Base-by-base conservation (phyloP, 805 yeast genomes). In the Teunomyces panamensis region DNA sequence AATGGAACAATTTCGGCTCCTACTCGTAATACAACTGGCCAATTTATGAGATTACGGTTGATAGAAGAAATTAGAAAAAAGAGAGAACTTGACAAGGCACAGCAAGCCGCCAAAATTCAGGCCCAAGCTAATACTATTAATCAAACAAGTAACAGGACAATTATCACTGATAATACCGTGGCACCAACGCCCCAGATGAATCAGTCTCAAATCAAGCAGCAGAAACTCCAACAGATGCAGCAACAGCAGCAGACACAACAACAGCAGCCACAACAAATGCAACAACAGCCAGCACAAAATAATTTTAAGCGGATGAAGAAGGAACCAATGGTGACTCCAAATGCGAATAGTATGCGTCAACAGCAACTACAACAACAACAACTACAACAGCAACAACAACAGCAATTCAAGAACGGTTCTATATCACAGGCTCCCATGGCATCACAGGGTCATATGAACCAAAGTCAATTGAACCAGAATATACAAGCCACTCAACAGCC, bases 41-140 rank as follows among this genome's bases (percentile, higher is more conserved):
- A 90, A 64, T 94, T 94, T 65, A 81, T 88, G 76, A 80, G 98
- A 54, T 71, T 92, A 44, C 77, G 96, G 53, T 89, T 91, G 58
- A 86, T 92, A 49, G 98, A 92, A 64, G 94, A 87, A 66, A 82
- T 87, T 68, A 75, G 96, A 46, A 74, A 87, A 42, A 80, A 87
- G 61, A 79, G 81, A 58, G 75, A 72, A 52, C 64, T 72, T 5
- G 75, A 73, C 43, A 69, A 68, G 52, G 69, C 65, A 1, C 73
- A 65, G 49, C 71, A 69, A 35, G 76, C 71, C 34, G 74, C 75
- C 2, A 66, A 67, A 7, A 67, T 67, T 20, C 72, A 70, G n/a
- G 65, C 68, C 5, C 75, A 68, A 48, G 58, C 71, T 3, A 53
- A 51, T 43, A 50, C 48, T 20, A 49, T 48, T 35, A 69, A 60